These are phyloP conservation scores for Dalbergia cultrata DNA, from an alignment of 306 rosid genomes.

Conservation along the genomic window DNA sequence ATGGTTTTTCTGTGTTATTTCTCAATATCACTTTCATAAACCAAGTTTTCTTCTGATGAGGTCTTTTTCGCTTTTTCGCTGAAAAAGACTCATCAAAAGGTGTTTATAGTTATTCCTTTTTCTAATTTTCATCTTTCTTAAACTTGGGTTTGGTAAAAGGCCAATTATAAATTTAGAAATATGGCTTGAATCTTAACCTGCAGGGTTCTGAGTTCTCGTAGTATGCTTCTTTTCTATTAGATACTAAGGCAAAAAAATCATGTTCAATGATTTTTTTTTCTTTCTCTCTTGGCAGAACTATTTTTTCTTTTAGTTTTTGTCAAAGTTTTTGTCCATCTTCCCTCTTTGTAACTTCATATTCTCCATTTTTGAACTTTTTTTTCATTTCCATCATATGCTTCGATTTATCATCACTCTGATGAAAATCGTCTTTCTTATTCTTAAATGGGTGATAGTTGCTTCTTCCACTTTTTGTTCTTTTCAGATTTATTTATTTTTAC, in stretches of 20 bases:
- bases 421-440: neutral
- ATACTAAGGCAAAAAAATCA: neutral
- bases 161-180: neutral
- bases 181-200: neutral
- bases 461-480: neutral
- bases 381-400: neutral
- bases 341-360: neutral
- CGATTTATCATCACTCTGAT: neutral
- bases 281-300: neutral
- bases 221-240: neutral
- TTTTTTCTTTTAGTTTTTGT: neutral
- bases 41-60: neutral
- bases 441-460: constrained; percentile 19
- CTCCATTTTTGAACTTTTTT: neutral
- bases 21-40: constrained; percentile 10
- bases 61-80: constrained; percentile 12
- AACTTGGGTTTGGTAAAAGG: neutral
- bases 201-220: neutral
- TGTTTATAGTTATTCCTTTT: neutral
- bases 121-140: neutral
- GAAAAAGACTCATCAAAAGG: neutral
- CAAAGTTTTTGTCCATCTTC: neutral
- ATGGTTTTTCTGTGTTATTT: too few species aligned
- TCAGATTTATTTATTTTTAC: neutral
- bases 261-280: neutral